Conservation (phyloP, 83 land plant genomes). For the Diphasiastrum complanatum region DNA sequence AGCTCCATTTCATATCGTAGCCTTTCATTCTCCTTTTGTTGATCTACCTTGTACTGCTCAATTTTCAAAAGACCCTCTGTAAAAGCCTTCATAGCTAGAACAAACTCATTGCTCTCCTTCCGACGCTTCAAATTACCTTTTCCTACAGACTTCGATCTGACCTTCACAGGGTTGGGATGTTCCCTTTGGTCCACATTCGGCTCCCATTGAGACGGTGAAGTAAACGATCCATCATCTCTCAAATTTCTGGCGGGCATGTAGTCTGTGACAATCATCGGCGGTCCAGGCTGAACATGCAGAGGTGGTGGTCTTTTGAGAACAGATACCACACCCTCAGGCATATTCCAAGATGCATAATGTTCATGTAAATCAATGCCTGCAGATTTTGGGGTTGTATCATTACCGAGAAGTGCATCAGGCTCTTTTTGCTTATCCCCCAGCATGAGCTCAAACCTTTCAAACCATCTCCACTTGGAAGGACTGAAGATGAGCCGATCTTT, state of each 20-base stretch:
- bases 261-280: background rate
- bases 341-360: background rate
- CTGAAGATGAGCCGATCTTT: background rate
- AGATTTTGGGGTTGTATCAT: background rate
- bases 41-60: background rate
- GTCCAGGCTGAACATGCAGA: background rate
- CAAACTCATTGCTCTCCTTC: background rate
- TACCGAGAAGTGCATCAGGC: background rate
- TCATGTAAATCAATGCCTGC: background rate
- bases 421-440: background rate
- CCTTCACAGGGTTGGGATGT: background rate
- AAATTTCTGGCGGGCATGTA: background rate
- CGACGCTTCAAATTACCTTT: too few species aligned
- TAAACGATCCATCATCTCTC: background rate
- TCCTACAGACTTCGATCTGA: too few species aligned
- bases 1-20: background rate
- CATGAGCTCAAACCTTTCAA: background rate
- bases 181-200: background rate
- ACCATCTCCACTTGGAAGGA: background rate
- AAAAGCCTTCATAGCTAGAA: background rate
- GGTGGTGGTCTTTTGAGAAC: background rate
- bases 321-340: background rate
- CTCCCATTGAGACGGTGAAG: background rate
- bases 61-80: conserved; percentile 1
- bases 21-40: background rate